A percentile compares a stretch with the other conserved stretches of the same genome.
Conservation (phyloP, 1,284 basidiomycete species). For the Thelephora terrestris region DNA sequence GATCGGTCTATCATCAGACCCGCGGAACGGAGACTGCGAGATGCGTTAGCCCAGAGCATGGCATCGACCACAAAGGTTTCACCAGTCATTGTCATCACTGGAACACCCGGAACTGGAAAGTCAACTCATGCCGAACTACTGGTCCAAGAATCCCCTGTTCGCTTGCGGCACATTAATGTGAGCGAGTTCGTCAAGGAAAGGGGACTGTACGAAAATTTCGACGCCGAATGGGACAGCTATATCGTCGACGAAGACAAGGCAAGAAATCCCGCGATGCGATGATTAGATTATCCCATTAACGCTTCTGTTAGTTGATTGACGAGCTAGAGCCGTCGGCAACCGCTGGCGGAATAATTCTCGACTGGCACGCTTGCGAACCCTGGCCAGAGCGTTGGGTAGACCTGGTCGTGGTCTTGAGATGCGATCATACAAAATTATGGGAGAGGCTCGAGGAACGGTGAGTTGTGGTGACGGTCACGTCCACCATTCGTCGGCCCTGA, state of each 20-base stretch:
- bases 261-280: constrained; percentile 7
- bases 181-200: constrained; percentile 84
- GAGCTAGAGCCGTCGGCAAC: constrained; percentile 69
- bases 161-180: constrained; percentile 79
- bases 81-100: constrained; percentile 93
- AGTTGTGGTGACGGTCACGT: constrained; percentile 16
- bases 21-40: neutral
- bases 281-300: neutral
- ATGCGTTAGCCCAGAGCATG: neutral
- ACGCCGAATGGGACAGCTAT: constrained; percentile 92
- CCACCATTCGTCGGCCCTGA: neutral
- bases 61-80: constrained; percentile 11
- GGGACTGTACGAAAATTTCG: constrained; percentile 75
- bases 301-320: constrained; percentile 59
- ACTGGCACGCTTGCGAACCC: constrained; percentile 94
- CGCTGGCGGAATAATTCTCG: constrained; percentile 78
- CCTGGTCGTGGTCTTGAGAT: constrained; percentile 90
- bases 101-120: constrained; percentile 83
- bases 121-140: constrained; percentile 84
- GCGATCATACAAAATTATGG: constrained; percentile 87
- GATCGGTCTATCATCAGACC: no score
- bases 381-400: constrained; percentile 98
- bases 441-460: constrained; percentile 88
- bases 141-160: constrained; percentile 52
- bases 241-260: constrained; percentile 95